phyloP scores from a whole-genome alignment of 1,284 basidiomycete genomes.

The Amylostereum areolatum region DNA sequence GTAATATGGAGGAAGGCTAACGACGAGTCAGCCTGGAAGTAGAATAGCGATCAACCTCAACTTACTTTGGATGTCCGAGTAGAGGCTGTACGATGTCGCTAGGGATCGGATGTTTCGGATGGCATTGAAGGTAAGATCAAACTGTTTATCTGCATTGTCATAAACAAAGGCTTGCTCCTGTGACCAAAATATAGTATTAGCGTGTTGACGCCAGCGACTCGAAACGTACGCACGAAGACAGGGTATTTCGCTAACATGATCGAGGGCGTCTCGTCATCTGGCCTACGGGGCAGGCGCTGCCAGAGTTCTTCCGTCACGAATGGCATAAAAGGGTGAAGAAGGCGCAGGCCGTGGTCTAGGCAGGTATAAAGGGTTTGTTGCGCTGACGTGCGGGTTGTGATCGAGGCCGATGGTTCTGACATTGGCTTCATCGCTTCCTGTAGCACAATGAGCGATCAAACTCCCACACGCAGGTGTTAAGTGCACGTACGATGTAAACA shows the following conservation, averaged over 20 bases:
- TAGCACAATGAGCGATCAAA: slow-evolving; percentile 1
- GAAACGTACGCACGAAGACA: slow-evolving; percentile 48
- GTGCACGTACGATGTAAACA: slow-evolving; percentile 82
- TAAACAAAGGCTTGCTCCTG: slow-evolving; percentile 66
- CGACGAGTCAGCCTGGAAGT: not conserved
- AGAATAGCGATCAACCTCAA: slow-evolving; percentile 5
- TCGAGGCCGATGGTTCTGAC: slow-evolving; percentile 72
- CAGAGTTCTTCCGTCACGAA: slow-evolving; percentile 98
- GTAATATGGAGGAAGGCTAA: slow-evolving; percentile 79
- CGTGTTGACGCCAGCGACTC: not conserved
- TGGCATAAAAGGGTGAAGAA: slow-evolving; percentile 99
- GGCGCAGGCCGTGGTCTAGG: slow-evolving; percentile 82
- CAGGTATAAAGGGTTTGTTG: slow-evolving; percentile 97
- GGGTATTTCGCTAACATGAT: slow-evolving; percentile 92
- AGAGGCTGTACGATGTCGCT: slow-evolving; percentile 87
- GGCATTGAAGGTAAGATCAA: slow-evolving; percentile 82
- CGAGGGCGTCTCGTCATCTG: slow-evolving; percentile 76
- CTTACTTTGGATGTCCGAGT: slow-evolving; percentile 81
- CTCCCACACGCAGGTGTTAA: slow-evolving; percentile 1
- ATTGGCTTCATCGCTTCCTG: slow-evolving; percentile 98
- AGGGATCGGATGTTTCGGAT: slow-evolving; percentile 82
- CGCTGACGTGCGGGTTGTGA: slow-evolving; percentile 67
- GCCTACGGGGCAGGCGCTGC: slow-evolving; percentile 89
- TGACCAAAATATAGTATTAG: not conserved
- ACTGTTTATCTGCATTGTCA: slow-evolving; percentile 73